Evolutionary conservation across 768 basidiomycete genomes (phyloP).

Genomic region (Suillus sp.): DNA sequence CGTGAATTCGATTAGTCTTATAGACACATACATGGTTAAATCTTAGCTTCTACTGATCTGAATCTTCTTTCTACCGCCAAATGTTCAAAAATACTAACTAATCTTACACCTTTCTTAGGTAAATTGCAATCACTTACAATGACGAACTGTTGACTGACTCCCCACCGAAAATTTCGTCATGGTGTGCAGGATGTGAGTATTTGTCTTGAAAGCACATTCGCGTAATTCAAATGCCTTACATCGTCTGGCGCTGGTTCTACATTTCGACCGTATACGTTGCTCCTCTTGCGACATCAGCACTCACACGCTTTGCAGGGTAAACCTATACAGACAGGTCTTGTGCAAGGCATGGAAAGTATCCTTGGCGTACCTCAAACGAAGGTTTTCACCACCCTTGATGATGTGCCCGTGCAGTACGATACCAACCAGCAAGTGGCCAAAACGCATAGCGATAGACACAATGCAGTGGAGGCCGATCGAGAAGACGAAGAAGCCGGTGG

Average conservation of each 20-base stretch:
- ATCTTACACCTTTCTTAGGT: conserved; percentile 8
- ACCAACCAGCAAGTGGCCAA: conserved; percentile 7
- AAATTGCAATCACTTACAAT: background rate
- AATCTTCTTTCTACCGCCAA: background rate
- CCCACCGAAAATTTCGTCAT: background rate
- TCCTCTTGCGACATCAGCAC: conserved; percentile 15
- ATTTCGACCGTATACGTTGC: conserved; percentile 58
- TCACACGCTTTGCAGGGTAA: conserved; percentile 46
- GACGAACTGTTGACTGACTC: background rate
- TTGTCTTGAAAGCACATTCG: conserved; percentile 60
- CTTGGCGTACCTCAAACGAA: conserved; percentile 54
- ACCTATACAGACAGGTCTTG: conserved; percentile 78
- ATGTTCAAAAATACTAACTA: conserved; percentile 4
- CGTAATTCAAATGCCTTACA: conserved; percentile 66
- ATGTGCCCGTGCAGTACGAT: conserved; percentile 13
- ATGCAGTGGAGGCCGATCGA: conserved; percentile 62
- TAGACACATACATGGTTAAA: conserved; percentile 82
- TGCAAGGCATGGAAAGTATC: conserved; percentile 75
- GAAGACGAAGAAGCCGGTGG: conserved; percentile 55
- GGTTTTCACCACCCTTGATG: conserved; percentile 12
- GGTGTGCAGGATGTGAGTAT: conserved; percentile 43
- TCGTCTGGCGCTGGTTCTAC: conserved; percentile 58
- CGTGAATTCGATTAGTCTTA: conserved; percentile 91
- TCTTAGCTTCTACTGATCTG: conserved; percentile 28
- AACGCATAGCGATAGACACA: conserved; percentile 35